phyloP scores from a whole-genome alignment of 2,329 filamentous ascomycete species.

The Arachnopeziza araneosa region DNA sequence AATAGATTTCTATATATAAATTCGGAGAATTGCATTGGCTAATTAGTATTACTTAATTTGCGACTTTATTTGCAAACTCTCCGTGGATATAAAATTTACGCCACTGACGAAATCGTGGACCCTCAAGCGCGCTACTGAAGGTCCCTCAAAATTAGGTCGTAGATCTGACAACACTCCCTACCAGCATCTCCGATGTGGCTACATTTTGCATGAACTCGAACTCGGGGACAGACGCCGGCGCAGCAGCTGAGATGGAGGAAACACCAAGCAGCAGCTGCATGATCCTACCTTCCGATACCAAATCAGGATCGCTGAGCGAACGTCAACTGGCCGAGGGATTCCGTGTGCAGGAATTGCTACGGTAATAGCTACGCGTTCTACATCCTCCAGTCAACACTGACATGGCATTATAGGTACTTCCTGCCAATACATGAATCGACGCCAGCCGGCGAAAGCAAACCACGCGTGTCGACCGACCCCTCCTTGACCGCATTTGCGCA shows the following conservation, averaged over 20 bases:
- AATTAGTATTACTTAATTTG: too few relatives aligned
- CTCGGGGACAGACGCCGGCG: too few relatives aligned
- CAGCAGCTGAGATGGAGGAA: not conserved
- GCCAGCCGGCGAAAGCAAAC: not conserved
- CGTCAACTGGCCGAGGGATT: not conserved
- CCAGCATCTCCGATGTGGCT: not conserved
- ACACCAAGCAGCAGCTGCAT: not conserved
- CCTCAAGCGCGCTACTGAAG: too few relatives aligned
- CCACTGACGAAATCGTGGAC: too few relatives aligned
- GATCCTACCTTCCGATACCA: not conserved
- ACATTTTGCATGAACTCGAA: not conserved
- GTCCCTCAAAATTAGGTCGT: too few relatives aligned
- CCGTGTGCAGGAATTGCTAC: not conserved
- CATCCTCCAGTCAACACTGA: not conserved
- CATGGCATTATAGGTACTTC: not conserved
- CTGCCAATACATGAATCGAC: not conserved
- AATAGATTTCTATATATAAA: too few relatives aligned
- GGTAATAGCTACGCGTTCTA: not conserved
- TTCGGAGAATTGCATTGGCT: too few relatives aligned
- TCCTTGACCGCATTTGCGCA: slow-evolving; percentile 41
- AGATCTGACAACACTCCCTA: not conserved
- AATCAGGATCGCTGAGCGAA: not conserved
- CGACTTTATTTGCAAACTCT: too few relatives aligned
- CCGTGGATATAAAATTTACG: too few relatives aligned
- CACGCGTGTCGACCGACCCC: slow-evolving; percentile 29